phyloP scores from a whole-genome alignment of 2,329 filamentous ascomycete genomes.

The Aspergillus versicolor region DNA sequence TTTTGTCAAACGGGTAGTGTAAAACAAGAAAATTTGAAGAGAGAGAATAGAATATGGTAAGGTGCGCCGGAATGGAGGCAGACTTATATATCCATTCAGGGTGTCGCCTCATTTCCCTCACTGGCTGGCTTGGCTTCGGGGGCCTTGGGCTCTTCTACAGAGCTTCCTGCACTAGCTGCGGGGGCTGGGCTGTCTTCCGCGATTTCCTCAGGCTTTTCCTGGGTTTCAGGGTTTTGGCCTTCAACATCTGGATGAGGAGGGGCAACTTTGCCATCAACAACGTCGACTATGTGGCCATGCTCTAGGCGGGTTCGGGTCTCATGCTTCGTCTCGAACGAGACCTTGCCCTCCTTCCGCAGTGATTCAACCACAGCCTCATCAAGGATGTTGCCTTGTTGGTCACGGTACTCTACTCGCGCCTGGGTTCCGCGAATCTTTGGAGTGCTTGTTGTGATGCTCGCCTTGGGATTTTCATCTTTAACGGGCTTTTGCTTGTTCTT shows the following conservation, averaged over 20 bases:
- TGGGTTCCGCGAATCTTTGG: conserved; percentile 55
- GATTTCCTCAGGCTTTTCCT: conserved; percentile 38
- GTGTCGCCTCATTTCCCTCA: conserved; percentile 48
- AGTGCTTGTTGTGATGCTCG: conserved; percentile 35
- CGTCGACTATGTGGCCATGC: conserved; percentile 71
- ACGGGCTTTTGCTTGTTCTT: conserved; percentile 23
- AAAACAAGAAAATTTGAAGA: conserved; percentile 9
- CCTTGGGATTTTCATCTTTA: conserved; percentile 23
- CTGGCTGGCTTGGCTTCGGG: conserved; percentile 47
- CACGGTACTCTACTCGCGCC: conserved; percentile 89
- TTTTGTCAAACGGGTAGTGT: conserved; percentile 4
- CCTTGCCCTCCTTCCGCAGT: conserved; percentile 73
- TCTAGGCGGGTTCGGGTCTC: conserved; percentile 86
- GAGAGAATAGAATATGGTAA: conserved; percentile 12
- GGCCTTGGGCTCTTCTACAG: conserved; percentile 34
- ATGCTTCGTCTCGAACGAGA: conserved; percentile 92
- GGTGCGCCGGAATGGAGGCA: conserved; percentile 21
- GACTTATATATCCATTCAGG: conserved; percentile 17
- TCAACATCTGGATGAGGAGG: conserved; percentile 59
- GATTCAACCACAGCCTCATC: conserved; percentile 78
- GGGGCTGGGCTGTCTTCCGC: conserved; percentile 41
- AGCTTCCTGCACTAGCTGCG: conserved; percentile 38
- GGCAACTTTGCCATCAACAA: conserved; percentile 42
- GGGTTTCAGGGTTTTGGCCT: conserved; percentile 58
- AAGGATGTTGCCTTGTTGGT: conserved; percentile 88